Percentiles rank a stretch among this genome's conserved stretches.
Conservation (phyloP, 306 rosid species). For the Vigna angularis region DNA sequence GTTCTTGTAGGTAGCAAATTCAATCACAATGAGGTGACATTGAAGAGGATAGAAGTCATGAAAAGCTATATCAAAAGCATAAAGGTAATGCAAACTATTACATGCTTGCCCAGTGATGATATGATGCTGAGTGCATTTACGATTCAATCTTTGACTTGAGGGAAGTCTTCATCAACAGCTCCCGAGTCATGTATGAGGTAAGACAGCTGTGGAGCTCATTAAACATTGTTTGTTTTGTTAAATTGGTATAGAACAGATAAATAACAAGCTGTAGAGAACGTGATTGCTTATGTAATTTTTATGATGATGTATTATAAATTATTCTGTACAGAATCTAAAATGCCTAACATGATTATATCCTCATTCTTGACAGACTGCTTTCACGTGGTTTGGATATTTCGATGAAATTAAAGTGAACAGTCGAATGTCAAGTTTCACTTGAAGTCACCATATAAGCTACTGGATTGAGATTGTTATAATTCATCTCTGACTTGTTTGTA, state of each 20-base stretch:
- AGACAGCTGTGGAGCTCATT: slow-evolving; percentile 1
- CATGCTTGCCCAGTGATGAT: slow-evolving; percentile 35
- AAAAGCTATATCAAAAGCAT: slow-evolving; percentile 39
- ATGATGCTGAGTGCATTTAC: slow-evolving; percentile 28
- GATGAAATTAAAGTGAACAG: slow-evolving; percentile 28
- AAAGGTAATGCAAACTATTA: slow-evolving; percentile 27
- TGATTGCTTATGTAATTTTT: slow-evolving; percentile 35
- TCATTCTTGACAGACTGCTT: slow-evolving; percentile 23
- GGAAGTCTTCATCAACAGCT: slow-evolving; percentile 28
- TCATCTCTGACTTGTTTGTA: neutral
- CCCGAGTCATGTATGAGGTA: slow-evolving; percentile 3
- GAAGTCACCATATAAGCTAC: slow-evolving; percentile 26
- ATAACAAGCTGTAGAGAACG: slow-evolving; percentile 5
- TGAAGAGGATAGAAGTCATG: slow-evolving; percentile 19
- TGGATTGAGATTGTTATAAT: slow-evolving; percentile 10
- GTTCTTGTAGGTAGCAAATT: slow-evolving; percentile 34
- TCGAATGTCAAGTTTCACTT: slow-evolving; percentile 20
- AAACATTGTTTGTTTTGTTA: slow-evolving; percentile 35
- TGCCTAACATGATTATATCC: slow-evolving; percentile 7
- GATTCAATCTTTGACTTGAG: slow-evolving; percentile 38
- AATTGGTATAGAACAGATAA: slow-evolving; percentile 28
- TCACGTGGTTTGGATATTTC: slow-evolving; percentile 25
- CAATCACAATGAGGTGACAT: slow-evolving; percentile 15
- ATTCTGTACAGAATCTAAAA: slow-evolving; percentile 9
- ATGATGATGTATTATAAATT: slow-evolving; percentile 30